phyloP scores from a whole-genome alignment of 805 yeast genomes.

The Barnettozyma wickerhamii region DNA sequence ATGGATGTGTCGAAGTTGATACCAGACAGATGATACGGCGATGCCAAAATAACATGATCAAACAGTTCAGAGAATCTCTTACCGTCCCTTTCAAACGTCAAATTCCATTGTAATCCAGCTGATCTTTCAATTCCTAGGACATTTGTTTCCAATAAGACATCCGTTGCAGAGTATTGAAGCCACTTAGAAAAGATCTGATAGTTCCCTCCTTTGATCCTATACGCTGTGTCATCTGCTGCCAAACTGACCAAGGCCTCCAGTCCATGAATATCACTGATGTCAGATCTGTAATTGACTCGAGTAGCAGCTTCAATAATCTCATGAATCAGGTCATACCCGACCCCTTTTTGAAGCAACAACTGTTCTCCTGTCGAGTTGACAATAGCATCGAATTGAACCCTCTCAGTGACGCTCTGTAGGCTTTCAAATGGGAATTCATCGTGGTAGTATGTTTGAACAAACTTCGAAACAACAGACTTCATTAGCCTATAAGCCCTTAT shows the following conservation, averaged over 20 bases:
- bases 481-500: slow-evolving; percentile 20
- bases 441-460: slow-evolving; percentile 28
- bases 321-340: slow-evolving; percentile 24
- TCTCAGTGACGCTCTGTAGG: slow-evolving; percentile 8
- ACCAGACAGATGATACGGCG: slow-evolving; percentile 33
- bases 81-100: slow-evolving; percentile 6
- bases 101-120: slow-evolving; percentile 12
- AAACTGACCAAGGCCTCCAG: slow-evolving; percentile 37
- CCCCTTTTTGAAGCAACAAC: slow-evolving; percentile 20
- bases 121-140: slow-evolving; percentile 24
- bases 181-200: slow-evolving; percentile 38
- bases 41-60: slow-evolving; percentile 42
- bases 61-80: slow-evolving; percentile 20
- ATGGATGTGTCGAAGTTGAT: slow-evolving; percentile 19
- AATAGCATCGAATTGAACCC: slow-evolving; percentile 25
- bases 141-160: slow-evolving; percentile 23
- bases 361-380: slow-evolving; percentile 24
- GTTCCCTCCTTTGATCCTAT: slow-evolving; percentile 41
- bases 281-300: slow-evolving; percentile 41
- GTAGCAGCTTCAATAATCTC: slow-evolving; percentile 38
- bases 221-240: slow-evolving; percentile 31
- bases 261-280: slow-evolving; percentile 38
- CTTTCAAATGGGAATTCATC: slow-evolving; percentile 35
- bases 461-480: slow-evolving; percentile 21
- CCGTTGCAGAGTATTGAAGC: slow-evolving; percentile 32